Conservation (phyloP, 2,329 filamentous ascomycete genomes). For the Nemania sp. region DNA sequence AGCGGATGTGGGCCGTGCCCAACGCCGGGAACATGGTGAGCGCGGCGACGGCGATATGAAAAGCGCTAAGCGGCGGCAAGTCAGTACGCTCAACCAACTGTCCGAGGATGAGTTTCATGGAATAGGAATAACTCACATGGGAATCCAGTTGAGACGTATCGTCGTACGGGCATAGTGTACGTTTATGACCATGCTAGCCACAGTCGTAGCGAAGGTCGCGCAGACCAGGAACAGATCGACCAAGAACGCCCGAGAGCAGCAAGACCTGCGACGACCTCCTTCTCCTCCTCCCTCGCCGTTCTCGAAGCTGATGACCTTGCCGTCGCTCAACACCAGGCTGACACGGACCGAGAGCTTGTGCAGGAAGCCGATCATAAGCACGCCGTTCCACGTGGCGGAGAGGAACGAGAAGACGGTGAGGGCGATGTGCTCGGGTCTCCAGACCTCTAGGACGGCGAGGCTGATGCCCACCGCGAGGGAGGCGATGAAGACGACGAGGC, state of each 20-base stretch:
- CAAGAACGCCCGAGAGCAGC: slow-evolving; percentile 1
- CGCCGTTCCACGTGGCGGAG: slow-evolving; percentile 7
- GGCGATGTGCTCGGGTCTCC: background rate
- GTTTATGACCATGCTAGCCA: background rate
- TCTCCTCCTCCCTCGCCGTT: background rate
- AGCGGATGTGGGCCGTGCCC: slow-evolving; percentile 4
- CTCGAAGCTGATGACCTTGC: slow-evolving; percentile 1
- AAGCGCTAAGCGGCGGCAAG: background rate
- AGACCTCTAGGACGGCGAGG: background rate
- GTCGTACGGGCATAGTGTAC: background rate
- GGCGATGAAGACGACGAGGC: slow-evolving; percentile 11
- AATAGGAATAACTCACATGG: slow-evolving; percentile 1
- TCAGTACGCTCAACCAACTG: background rate
- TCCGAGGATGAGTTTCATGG: background rate
- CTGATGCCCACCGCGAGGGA: slow-evolving; percentile 6
- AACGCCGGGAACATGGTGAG: slow-evolving; percentile 8
- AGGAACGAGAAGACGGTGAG: slow-evolving; percentile 11
- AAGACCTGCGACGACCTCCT: background rate
- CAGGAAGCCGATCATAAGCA: background rate
- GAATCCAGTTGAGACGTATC: background rate
- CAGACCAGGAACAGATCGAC: slow-evolving; percentile 8
- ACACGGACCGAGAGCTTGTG: background rate
- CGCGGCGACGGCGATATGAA: slow-evolving; percentile 8
- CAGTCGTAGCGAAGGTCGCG: background rate
- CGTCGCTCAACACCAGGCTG: slow-evolving; percentile 8